Conservation (phyloP, 192 early-diverging fungal genomes). For the Backusella tarrabulga region DNA sequence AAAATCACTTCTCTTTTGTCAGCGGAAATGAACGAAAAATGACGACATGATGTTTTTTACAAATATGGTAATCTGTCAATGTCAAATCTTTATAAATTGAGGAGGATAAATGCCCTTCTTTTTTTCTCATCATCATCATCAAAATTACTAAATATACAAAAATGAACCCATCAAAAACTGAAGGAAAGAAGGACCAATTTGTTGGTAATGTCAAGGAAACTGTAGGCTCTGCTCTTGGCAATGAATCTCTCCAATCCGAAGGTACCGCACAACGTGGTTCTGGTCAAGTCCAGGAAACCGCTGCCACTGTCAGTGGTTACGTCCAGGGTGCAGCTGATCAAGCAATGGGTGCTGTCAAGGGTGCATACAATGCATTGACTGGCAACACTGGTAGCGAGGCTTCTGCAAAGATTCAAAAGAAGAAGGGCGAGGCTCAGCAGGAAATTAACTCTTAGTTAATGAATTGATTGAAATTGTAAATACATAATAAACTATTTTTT, state of each 20-base stretch:
- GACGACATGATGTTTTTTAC: not conserved
- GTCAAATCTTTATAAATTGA: not conserved
- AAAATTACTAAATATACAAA: not conserved
- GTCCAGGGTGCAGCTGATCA: conserved; percentile 30
- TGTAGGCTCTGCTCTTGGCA: conserved; percentile 35
- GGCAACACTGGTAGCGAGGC: conserved; percentile 8
- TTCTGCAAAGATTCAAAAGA: conserved; percentile 12
- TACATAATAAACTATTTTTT: no score
- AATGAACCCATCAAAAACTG: conserved; percentile 19
- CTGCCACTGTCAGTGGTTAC: conserved; percentile 20
- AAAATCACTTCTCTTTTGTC: not conserved
- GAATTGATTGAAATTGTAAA: no score
- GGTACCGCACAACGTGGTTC: conserved; percentile 32
- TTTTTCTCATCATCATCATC: not conserved
- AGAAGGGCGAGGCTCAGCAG: conserved; percentile 22
- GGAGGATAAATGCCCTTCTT: not conserved
- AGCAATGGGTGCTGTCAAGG: conserved; percentile 28
- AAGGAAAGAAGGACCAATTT: conserved; percentile 28
- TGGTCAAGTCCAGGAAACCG: conserved; percentile 22
- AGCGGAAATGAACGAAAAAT: not conserved
- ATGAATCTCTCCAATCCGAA: conserved; percentile 23
- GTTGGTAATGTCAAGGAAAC: conserved; percentile 37
- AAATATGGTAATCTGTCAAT: not conserved
- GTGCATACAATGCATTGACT: conserved; percentile 17
- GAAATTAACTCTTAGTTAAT: conserved; percentile 3